These are phyloP conservation scores for Carex myosuroides DNA, from an alignment of 176 grass and related monocot species.

Conservation along the genomic window DNA sequence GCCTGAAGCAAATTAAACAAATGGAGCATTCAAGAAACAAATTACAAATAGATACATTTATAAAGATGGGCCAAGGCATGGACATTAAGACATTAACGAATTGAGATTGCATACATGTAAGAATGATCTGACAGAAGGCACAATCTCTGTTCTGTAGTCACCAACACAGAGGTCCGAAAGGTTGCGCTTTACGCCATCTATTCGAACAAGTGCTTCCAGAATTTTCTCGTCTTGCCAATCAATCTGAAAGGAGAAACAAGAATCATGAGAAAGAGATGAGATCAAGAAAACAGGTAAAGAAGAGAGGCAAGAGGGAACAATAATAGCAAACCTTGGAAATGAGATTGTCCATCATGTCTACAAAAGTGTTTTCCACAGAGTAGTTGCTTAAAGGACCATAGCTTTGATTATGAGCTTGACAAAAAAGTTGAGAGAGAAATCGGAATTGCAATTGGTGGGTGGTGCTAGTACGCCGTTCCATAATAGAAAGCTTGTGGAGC, in stretches of 20 bases:
- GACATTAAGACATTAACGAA: not conserved
- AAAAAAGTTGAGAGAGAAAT: too few relatives aligned
- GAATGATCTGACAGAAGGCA: too few relatives aligned
- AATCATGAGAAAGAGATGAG: not conserved
- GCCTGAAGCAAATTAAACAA: not conserved
- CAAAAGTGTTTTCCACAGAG: not conserved
- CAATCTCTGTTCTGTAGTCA: too few relatives aligned
- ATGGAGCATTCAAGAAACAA: not conserved
- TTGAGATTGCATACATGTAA: not conserved
- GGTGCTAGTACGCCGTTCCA: too few relatives aligned
- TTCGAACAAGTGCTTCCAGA: not conserved
- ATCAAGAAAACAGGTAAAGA: not conserved
- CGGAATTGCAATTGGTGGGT: too few relatives aligned
- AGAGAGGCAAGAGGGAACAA: not conserved
- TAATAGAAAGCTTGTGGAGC: too few relatives aligned
- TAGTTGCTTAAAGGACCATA: too few relatives aligned
- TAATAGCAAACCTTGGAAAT: not conserved
- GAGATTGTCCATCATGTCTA: not conserved
- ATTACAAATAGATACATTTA: not conserved
- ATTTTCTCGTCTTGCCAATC: not conserved
- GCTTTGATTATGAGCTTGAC: too few relatives aligned
- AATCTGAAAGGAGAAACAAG: not conserved
- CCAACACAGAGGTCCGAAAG: too few relatives aligned
- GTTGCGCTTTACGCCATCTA: too few relatives aligned
- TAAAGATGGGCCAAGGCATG: not conserved